Evolutionary conservation across 2,329 filamentous ascomycete species (phyloP).

Genomic region (Diplodia intermedia): DNA sequence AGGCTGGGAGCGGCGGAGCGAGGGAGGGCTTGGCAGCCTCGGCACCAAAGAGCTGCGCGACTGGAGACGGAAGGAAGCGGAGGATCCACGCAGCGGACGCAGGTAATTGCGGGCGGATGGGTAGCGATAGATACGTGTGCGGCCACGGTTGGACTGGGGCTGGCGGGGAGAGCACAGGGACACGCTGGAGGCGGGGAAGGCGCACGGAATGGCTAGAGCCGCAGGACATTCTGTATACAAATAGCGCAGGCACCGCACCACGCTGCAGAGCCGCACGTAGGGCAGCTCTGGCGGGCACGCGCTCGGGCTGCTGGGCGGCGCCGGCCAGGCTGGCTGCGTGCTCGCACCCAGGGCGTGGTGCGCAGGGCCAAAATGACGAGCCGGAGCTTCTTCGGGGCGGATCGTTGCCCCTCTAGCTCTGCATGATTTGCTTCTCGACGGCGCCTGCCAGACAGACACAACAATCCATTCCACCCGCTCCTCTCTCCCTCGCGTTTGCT

Average conservation of each 20-base stretch:
- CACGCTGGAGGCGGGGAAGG: constrained; percentile 7
- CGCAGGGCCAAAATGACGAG: constrained; percentile 10
- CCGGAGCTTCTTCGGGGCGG: constrained; percentile 8
- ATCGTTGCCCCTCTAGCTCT: constrained; percentile 28
- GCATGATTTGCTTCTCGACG: constrained; percentile 31
- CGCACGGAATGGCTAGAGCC: constrained; percentile 5
- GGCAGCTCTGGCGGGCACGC: neutral
- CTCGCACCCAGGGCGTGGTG: neutral
- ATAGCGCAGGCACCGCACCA: constrained; percentile 11
- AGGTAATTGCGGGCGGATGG: neutral
- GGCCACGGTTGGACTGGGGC: constrained; percentile 16
- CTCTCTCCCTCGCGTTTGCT: constrained; percentile 26
- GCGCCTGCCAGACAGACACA: constrained; percentile 31
- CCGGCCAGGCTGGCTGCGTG: constrained; percentile 2
- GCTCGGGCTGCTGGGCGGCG: constrained; percentile 24
- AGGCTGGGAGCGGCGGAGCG: constrained; percentile 72
- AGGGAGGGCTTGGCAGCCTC: constrained; percentile 87
- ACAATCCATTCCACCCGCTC: constrained; percentile 29
- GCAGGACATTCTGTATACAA: constrained; percentile 14
- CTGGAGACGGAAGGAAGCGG: constrained; percentile 78
- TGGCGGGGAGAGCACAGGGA: constrained; percentile 23
- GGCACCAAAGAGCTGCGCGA: constrained; percentile 92
- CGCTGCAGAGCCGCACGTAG: constrained; percentile 10
- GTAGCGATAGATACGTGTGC: constrained; percentile 21
- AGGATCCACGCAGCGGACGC: constrained; percentile 74